phyloP scores from a whole-genome alignment of 78 protist species.

The Chrysochromulina parva region DNA sequence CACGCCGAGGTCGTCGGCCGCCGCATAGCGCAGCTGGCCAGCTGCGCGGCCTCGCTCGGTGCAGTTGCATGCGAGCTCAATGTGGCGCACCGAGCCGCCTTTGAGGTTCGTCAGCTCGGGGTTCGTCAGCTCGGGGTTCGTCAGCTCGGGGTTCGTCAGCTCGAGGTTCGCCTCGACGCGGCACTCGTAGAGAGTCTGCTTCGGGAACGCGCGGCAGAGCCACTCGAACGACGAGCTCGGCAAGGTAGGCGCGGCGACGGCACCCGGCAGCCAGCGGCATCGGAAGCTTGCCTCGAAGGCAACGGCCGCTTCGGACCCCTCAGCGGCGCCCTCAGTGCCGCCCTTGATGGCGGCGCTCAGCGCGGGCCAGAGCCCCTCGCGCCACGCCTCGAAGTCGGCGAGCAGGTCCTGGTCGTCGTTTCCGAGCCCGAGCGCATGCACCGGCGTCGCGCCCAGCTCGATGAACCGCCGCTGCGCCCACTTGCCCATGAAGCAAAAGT shows the following conservation, averaged over 20 bases:
- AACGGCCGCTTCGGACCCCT: not conserved
- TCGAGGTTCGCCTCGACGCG: not conserved
- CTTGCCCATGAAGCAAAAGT: constrained; percentile 75
- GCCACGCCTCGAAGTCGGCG: constrained; percentile 22
- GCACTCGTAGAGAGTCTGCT: not conserved
- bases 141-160: not conserved
- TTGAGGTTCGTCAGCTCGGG: constrained; percentile 2
- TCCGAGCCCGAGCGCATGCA: constrained; percentile 72
- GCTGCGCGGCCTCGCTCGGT: not conserved
- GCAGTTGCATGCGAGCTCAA: not conserved
- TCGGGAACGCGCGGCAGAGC: not conserved
- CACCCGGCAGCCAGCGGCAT: no score
- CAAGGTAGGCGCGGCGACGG: not conserved
- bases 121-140: constrained; percentile 26
- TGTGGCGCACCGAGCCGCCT: constrained; percentile 20
- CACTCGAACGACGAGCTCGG: not conserved
- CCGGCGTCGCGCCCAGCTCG: constrained; percentile 70
- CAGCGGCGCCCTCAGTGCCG: no score
- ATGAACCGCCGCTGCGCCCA: constrained; percentile 61
- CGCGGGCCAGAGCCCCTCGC: not conserved
- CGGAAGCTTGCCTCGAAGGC: no score
- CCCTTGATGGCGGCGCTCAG: no score
- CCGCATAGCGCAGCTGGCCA: constrained; percentile 34
- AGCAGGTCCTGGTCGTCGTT: constrained; percentile 76
- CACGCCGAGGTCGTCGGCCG: constrained; percentile 86